These are phyloP conservation scores for Thuidium tamariscinum DNA, from an alignment of 225 moss, liverwort and hornwort species.

Conservation along the genomic window DNA sequence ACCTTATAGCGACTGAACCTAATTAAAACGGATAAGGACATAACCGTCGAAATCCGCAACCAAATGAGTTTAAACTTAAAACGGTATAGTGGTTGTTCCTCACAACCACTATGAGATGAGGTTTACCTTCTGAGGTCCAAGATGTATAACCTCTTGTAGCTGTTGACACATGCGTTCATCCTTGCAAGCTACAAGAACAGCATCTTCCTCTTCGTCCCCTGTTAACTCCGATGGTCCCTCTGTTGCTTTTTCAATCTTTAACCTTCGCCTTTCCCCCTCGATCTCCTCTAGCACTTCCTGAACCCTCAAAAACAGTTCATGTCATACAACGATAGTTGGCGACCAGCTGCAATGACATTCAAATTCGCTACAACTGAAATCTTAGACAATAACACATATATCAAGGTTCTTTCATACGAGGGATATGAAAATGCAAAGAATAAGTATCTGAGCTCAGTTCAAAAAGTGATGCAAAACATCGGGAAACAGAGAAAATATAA, in stretches of 20 bases:
- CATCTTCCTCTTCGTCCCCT: slow-evolving; percentile 53
- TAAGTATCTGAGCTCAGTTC: not conserved
- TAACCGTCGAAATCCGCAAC: not conserved
- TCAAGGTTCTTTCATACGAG: not conserved
- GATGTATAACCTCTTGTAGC: slow-evolving; percentile 63
- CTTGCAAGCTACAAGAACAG: slow-evolving; percentile 85
- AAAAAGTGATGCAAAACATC: not conserved
- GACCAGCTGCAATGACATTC: not conserved
- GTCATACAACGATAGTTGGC: not conserved
- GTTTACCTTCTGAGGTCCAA: slow-evolving; percentile 73
- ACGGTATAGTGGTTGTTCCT: not conserved
- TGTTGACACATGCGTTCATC: slow-evolving; percentile 97
- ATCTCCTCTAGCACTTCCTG: slow-evolving; percentile 98
- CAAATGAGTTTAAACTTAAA: not conserved
- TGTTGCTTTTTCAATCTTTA: slow-evolving; percentile 4
- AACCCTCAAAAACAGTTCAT: slow-evolving; percentile 1
- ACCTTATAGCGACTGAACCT: not conserved
- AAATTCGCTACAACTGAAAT: not conserved
- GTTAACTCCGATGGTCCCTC: slow-evolving; percentile 39
- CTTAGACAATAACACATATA: not conserved
- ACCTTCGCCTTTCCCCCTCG: slow-evolving; percentile 49
- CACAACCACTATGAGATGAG: not conserved
- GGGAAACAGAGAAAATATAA: not conserved
- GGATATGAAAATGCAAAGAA: not conserved
- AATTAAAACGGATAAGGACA: not conserved